Conservation (phyloP, 169 alveolate species). For the Plasmodium relictum region DNA sequence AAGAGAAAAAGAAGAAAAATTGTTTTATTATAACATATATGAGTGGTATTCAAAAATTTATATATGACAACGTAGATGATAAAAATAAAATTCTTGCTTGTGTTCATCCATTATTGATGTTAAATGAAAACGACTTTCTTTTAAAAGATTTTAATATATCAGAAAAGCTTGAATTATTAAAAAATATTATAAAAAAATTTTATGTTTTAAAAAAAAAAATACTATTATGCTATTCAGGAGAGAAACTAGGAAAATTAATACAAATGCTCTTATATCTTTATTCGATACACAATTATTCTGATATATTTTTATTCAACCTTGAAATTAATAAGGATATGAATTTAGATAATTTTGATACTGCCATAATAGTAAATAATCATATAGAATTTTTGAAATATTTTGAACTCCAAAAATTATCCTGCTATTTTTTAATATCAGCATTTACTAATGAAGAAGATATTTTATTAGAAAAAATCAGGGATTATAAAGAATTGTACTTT, state of each 20-base stretch:
- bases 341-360: slow-evolving; percentile 24
- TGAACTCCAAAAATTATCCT: slow-evolving; percentile 4
- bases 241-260: slow-evolving; percentile 39
- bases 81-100: slow-evolving; percentile 22
- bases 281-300: not conserved
- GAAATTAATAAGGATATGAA: not conserved
- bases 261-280: slow-evolving; percentile 29
- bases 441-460: slow-evolving; percentile 58
- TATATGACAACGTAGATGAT: slow-evolving; percentile 56
- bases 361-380: slow-evolving; percentile 52
- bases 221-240: slow-evolving; percentile 65
- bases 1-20: not conserved
- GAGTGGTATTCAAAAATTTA: slow-evolving; percentile 72
- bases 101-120: slow-evolving; percentile 57
- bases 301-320: not conserved
- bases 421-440: slow-evolving; percentile 29
- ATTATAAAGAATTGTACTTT: slow-evolving; percentile 41
- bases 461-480: not conserved
- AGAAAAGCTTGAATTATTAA: slow-evolving; percentile 65
- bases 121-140: slow-evolving; percentile 35
- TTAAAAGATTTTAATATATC: slow-evolving; percentile 73
- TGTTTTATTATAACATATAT: slow-evolving; percentile 43
- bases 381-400: slow-evolving; percentile 13
- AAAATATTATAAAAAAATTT: slow-evolving; percentile 54
- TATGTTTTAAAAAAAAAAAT: slow-evolving; percentile 37